Percentiles rank a stretch among this genome's conserved stretches.
Conservation (phyloP, 352 stramenopile genomes). For the Pythium biforme region DNA sequence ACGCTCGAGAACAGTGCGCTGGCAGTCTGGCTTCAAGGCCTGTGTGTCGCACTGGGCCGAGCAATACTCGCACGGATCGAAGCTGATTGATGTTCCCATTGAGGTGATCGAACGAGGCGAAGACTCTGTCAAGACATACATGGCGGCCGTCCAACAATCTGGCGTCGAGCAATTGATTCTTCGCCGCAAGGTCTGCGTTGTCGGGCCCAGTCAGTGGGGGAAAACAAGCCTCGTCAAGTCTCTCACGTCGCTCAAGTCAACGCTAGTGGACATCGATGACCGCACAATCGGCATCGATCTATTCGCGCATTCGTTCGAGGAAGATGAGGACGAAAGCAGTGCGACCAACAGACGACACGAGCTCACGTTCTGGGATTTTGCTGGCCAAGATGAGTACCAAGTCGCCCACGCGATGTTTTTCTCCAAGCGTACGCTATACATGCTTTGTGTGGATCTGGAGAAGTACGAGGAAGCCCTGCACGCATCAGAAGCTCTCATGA, state of each 20-base stretch:
- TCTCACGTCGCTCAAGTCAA: slow-evolving; percentile 16
- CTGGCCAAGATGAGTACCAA: slow-evolving; percentile 18
- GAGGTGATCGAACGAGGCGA: slow-evolving; percentile 23
- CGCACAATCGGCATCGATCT: slow-evolving; percentile 37
- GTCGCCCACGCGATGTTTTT: slow-evolving; percentile 16
- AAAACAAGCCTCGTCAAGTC: slow-evolving; percentile 39
- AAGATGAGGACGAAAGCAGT: not conserved
- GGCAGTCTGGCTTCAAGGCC: not conserved
- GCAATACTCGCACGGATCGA: not conserved
- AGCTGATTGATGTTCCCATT: slow-evolving; percentile 2
- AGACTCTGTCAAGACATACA: slow-evolving; percentile 22
- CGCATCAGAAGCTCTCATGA: not conserved
- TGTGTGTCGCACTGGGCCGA: not conserved
- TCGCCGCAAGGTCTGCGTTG: slow-evolving; percentile 31
- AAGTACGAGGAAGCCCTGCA: slow-evolving; percentile 7
- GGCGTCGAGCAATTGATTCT: slow-evolving; percentile 11
- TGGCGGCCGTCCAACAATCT: slow-evolving; percentile 1
- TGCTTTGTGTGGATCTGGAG: slow-evolving; percentile 24
- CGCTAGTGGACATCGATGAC: slow-evolving; percentile 22
- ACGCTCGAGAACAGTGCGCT: not conserved
- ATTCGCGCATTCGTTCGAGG: slow-evolving; percentile 24
- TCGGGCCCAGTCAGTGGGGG: slow-evolving; percentile 33
- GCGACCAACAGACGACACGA: not conserved
- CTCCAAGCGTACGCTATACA: slow-evolving; percentile 18
- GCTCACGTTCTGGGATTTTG: slow-evolving; percentile 20